These are phyloP conservation scores for Saturnispora silvae DNA, from an alignment of 805 yeast genomes.

Conservation along the genomic window DNA sequence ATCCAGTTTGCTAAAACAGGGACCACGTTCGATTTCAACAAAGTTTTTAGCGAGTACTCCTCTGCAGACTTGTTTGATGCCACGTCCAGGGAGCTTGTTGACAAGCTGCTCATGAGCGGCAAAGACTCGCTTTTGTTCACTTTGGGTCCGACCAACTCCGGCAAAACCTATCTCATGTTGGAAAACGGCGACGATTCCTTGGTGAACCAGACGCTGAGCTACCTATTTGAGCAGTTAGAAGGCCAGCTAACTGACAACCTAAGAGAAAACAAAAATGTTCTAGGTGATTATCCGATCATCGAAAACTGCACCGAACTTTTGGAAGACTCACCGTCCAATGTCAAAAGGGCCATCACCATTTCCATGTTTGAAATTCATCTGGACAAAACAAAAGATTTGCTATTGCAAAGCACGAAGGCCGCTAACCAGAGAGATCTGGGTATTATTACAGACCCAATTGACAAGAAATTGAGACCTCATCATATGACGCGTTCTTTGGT, in stretches of 20 bases:
- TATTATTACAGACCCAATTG: conserved; percentile 32
- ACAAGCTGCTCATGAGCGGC: conserved; percentile 20
- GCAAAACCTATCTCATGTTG: conserved; percentile 33
- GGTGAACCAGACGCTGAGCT: conserved; percentile 14
- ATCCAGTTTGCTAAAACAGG: conserved; percentile 13
- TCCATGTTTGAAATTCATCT: conserved; percentile 45
- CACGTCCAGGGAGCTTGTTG: conserved; percentile 27
- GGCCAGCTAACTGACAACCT: conserved; percentile 5
- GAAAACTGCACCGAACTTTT: conserved; percentile 22
- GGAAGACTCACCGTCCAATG: conserved; percentile 39
- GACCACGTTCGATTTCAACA: background rate
- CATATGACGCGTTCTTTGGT: conserved; percentile 32
- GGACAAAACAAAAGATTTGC: conserved; percentile 31
- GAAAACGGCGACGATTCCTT: conserved; percentile 19
- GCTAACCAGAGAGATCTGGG: conserved; percentile 26
- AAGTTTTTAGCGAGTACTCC: conserved; percentile 10
- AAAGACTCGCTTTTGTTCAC: conserved; percentile 37
- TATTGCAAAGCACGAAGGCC: conserved; percentile 16
- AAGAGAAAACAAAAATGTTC: conserved; percentile 1
- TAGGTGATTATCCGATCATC: conserved; percentile 1
- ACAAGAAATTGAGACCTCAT: conserved; percentile 34
- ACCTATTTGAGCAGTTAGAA: conserved; percentile 16
- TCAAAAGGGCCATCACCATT: conserved; percentile 30
- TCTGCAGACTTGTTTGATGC: conserved; percentile 12
- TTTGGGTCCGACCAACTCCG: conserved; percentile 45